These are phyloP conservation scores for Penicillium verhagenii DNA, from an alignment of 495 filamentous ascomycete genomes.

Conservation along the genomic window DNA sequence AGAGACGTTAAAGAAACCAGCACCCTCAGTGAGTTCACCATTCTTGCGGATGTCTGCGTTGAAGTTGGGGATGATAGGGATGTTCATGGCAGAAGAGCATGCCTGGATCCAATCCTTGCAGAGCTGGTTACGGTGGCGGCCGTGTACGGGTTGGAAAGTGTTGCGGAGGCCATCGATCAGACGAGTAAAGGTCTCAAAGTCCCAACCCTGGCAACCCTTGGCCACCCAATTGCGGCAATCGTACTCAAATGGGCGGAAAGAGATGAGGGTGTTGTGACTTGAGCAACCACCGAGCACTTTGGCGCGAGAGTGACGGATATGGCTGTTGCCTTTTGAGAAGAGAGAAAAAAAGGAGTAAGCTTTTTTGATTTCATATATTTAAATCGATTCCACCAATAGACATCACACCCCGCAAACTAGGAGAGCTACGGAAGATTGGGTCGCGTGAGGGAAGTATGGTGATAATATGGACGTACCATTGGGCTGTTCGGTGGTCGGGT, in stretches of 20 bases:
- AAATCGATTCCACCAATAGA: neutral
- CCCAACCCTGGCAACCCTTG: constrained; percentile 74
- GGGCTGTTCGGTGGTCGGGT: constrained; percentile 80
- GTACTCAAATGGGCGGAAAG: constrained; percentile 79
- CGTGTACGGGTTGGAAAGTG: constrained; percentile 75
- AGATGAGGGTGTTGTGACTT: constrained; percentile 84
- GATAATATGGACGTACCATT: constrained; percentile 51
- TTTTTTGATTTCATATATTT: neutral
- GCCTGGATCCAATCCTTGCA: constrained; percentile 80
- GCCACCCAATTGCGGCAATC: constrained; percentile 72
- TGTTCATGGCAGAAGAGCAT: constrained; percentile 68
- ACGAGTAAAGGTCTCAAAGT: constrained; percentile 73
- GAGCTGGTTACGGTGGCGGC: constrained; percentile 74
- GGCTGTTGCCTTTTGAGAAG: constrained; percentile 62
- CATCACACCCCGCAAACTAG: neutral
- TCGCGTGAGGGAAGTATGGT: neutral
- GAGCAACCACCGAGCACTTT: constrained; percentile 86
- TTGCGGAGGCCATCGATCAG: constrained; percentile 74
- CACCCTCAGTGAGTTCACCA: constrained; percentile 66
- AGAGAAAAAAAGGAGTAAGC: constrained; percentile 1
- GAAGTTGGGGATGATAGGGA: constrained; percentile 77
- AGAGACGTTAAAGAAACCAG: constrained; percentile 80
- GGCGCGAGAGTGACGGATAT: constrained; percentile 80
- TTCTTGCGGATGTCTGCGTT: constrained; percentile 70
- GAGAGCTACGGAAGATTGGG: neutral